A percentile compares a stretch with the other conserved stretches of the same genome.
These are phyloP conservation scores for Protea cynaroides DNA, from an alignment of 164 flowering plant genomes.

Conservation along the genomic window DNA sequence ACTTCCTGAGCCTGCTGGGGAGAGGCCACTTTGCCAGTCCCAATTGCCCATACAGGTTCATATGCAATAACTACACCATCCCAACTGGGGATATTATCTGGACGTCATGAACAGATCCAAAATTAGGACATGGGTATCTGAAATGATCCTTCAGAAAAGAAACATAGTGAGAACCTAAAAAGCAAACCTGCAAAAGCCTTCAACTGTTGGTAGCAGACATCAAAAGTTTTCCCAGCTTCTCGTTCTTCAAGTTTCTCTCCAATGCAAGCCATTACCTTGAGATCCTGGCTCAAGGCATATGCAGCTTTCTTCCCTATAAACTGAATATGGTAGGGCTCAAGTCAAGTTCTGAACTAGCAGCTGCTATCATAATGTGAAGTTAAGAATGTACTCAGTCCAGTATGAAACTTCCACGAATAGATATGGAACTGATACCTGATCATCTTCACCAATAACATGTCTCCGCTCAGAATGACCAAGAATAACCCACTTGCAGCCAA, in stretches of 20 bases:
- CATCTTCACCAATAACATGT: slow-evolving; percentile 89
- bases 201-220: slow-evolving; percentile 83
- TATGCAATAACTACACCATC: slow-evolving; percentile 88
- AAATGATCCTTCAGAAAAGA: neutral
- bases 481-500: slow-evolving; percentile 95
- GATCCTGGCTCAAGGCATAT: slow-evolving; percentile 75
- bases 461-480: slow-evolving; percentile 98
- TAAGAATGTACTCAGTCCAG: slow-evolving; percentile 1
- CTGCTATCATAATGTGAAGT: neutral
- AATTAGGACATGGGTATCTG: neutral
- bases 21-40: slow-evolving; percentile 92
- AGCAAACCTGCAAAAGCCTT: slow-evolving; percentile 79
- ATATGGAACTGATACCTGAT: slow-evolving; percentile 45
- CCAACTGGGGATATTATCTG: slow-evolving; percentile 92
- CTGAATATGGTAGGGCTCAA: slow-evolving; percentile 29
- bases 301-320: slow-evolving; percentile 99
- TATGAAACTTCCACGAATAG: neutral
- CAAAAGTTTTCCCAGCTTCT: slow-evolving; percentile 97
- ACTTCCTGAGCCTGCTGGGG: slow-evolving; percentile 97
- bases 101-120: slow-evolving; percentile 12
- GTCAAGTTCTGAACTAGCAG: slow-evolving; percentile 5
- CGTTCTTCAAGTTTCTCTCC: slow-evolving; percentile 87
- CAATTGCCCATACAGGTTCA: slow-evolving; percentile 99
- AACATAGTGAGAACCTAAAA: neutral
- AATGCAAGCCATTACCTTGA: slow-evolving; percentile 94